These are phyloP conservation scores for Dendrobium catenatum DNA, from an alignment of 106 monocot genomes.

Conservation along the genomic window DNA sequence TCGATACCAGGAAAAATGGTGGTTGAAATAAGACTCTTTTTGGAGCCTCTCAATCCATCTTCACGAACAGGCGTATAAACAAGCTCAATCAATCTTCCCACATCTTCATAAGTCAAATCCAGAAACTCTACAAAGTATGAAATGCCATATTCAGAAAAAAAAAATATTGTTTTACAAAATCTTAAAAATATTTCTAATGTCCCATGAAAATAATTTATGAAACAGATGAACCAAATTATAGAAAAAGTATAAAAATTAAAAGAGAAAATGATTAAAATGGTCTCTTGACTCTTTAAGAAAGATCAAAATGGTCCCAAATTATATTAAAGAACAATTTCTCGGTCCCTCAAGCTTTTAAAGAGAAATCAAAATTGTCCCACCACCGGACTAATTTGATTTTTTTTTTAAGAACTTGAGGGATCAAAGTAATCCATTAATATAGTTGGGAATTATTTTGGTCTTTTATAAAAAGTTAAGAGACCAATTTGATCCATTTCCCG, in stretches of 20 bases:
- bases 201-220: not conserved
- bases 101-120: slow-evolving; percentile 72
- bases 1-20: slow-evolving; percentile 59
- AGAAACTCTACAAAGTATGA: slow-evolving; percentile 47
- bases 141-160: not conserved
- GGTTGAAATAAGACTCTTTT: slow-evolving; percentile 43
- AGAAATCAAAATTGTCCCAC: too few species aligned
- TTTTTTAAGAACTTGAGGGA: too few species aligned
- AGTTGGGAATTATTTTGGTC: too few species aligned
- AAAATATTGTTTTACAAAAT: not conserved
- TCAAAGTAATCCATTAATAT: too few species aligned
- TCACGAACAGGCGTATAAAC: slow-evolving; percentile 73
- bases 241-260: not conserved
- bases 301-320: too few species aligned
- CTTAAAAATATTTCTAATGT: not conserved
- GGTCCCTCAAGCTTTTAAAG: too few species aligned
- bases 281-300: too few species aligned
- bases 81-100: slow-evolving; percentile 70
- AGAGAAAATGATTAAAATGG: too few species aligned
- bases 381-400: too few species aligned
- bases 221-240: not conserved
- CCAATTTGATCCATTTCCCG: too few species aligned
- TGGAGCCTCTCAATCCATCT: slow-evolving; percentile 60
- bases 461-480: too few species aligned
- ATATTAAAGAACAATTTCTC: too few species aligned